phyloP scores from a whole-genome alignment of 176 grass and related monocot genomes.

The Luzula sylvatica region DNA sequence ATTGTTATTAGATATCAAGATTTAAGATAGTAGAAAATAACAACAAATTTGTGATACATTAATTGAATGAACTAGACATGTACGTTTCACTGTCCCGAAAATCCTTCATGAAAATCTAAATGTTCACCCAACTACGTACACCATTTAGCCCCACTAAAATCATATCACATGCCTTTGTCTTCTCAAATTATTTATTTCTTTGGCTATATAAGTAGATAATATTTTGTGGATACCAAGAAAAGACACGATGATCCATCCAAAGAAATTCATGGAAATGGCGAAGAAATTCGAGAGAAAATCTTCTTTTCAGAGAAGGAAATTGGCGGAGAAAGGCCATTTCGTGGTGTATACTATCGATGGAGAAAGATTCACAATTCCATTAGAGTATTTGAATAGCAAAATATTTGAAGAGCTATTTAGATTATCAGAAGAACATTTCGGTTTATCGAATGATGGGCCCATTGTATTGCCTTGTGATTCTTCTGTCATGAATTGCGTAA shows the following conservation, averaged over 20 bases:
- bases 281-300: neutral
- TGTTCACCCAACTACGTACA: no score
- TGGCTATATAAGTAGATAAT: conserved; percentile 7
- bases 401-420: conserved; percentile 30
- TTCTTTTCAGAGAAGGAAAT: conserved; percentile 12
- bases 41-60: no score
- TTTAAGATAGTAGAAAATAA: no score
- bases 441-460: conserved; percentile 30
- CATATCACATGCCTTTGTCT: no score
- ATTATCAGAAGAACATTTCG: conserved; percentile 39
- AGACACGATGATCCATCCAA: no score
- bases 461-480: conserved; percentile 34
- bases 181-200: conserved; percentile 2
- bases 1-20: no score
- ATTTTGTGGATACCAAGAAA: conserved; percentile 2
- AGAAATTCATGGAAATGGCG: neutral
- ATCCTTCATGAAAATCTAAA: no score
- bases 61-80: no score
- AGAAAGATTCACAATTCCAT: conserved; percentile 32
- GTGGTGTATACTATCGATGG: conserved; percentile 32
- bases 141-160: no score
- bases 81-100: no score
- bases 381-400: conserved; percentile 22
- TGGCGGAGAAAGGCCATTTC: conserved; percentile 28
- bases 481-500: conserved; percentile 20